Evolutionary conservation across 495 filamentous ascomycete species (phyloP), one percentile per base, ranked within the genome.

Genomic region (Penicillium robsamsonii): DNA sequence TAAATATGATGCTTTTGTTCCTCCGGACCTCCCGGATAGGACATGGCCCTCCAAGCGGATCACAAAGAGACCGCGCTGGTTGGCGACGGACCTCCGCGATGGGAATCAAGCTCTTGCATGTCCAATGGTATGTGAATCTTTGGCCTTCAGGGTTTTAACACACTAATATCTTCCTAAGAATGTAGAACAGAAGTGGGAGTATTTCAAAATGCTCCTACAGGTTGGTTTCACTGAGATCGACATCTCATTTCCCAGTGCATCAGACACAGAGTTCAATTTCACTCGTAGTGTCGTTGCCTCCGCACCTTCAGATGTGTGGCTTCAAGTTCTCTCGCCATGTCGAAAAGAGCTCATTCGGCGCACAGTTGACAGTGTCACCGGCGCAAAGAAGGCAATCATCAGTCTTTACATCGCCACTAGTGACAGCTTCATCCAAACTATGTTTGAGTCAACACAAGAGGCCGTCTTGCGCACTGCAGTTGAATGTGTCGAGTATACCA

Each of bases 141-240:
- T 41, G 38, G 17, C n/a, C 17, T 20, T 41, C 38, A 5, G 38
- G 3, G 2, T 41, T 18, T 41, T 17, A 41, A 18, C 15, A 41
- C 38, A 18, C n/a, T 41, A n/a, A 41, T 17, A 41, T 41, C n/a
- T 41, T 41, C 38, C 38, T 41, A 17, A 41, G 38, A 41, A 41
- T 41, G n/a, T 87, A 52, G 86, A 92, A 35, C 89, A 94, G 70
- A 96, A 96, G 77, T 92, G 80, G 81, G 74, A 53, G 38, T 95
- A 90, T 75, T 96, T 96, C 75, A 77, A 86, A 66, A 91, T 93
- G 88, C 81, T 96, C 37, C 80, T 86, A 56, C 81, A 86, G 61
- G 81, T 94, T 46, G 91, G 91, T 57, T 96, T 93, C 77, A 96
- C 92, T 69, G 91, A 96, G 70, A 93, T 96, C 59, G 91, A 96